phyloP scores from a whole-genome alignment of 2,329 filamentous ascomycete species.

The Colletotrichum coccodes region DNA sequence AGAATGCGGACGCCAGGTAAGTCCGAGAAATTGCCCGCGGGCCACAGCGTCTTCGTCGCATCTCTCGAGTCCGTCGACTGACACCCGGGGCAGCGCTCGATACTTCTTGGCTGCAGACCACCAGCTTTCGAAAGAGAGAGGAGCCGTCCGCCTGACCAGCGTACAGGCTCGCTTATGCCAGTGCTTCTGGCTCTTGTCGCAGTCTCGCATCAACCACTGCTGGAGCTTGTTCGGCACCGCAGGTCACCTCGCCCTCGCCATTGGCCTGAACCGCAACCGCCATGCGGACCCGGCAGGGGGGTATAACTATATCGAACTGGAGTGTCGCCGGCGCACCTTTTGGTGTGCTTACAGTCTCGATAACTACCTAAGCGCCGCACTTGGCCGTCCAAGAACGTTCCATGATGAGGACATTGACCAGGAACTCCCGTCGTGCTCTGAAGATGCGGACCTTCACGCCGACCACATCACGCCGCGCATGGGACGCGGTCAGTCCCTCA shows the following conservation, averaged over 20 bases:
- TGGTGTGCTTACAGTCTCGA: conserved; percentile 74
- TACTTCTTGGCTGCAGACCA: conserved; percentile 48
- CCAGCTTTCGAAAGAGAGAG: conserved; percentile 50
- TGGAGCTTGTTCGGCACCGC: conserved; percentile 58
- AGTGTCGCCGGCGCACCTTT: conserved; percentile 59
- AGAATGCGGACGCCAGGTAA: conserved; percentile 28
- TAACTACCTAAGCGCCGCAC: conserved; percentile 70
- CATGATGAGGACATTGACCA: conserved; percentile 75
- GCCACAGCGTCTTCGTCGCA: background rate
- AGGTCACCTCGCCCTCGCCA: conserved; percentile 48
- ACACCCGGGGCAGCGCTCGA: conserved; percentile 37
- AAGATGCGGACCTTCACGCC: conserved; percentile 51
- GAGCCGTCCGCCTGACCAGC: conserved; percentile 48
- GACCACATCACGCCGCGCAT: conserved; percentile 28
- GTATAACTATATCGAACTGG: conserved; percentile 46
- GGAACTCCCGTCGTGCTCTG: conserved; percentile 62
- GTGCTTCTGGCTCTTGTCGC: conserved; percentile 54
- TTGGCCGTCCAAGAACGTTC: conserved; percentile 69
- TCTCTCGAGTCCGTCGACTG: background rate
- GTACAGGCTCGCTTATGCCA: conserved; percentile 53
- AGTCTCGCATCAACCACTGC: conserved; percentile 57
- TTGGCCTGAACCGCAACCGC: conserved; percentile 51
- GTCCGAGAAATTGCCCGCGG: background rate
- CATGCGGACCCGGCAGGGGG: conserved; percentile 34
- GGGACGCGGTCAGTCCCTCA: conserved; percentile 38